Evolutionary conservation across 345 rosid species (phyloP).

Genomic region (Nephelium lappaceum): DNA sequence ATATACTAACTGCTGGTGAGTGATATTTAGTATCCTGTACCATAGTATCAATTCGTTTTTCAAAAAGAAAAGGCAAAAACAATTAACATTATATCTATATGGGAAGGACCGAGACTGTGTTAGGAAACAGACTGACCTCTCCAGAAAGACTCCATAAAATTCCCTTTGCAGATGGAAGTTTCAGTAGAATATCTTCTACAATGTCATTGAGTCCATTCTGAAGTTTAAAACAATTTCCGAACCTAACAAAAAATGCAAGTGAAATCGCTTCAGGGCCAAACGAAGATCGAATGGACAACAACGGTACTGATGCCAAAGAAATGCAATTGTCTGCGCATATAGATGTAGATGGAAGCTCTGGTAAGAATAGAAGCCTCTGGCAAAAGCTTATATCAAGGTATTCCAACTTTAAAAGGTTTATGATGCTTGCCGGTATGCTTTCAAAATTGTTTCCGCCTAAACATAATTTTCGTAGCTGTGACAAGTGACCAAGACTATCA

Average conservation of each 20-base stretch:
- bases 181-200: background rate
- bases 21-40: background rate
- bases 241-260: no score
- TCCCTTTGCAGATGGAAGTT: no score
- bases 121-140: background rate
- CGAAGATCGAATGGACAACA: background rate
- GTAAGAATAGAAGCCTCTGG: conserved; percentile 12
- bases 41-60: background rate
- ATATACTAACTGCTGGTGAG: background rate
- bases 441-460: conserved; percentile 6
- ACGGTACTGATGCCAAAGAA: background rate
- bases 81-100: background rate
- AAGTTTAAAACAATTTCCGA: background rate
- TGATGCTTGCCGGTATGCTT: background rate
- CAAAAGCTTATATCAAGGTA: conserved; percentile 14
- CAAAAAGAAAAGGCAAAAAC: background rate
- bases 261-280: no score
- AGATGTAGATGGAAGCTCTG: background rate
- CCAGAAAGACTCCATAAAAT: no score
- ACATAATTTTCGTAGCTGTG: background rate
- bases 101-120: background rate
- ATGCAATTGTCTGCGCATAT: conserved; percentile 4
- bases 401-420: conserved; percentile 1
- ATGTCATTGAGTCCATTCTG: background rate
- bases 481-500: background rate